Conservation (phyloP, 805 yeast species). For the Wickerhamomyces canadensis region DNA sequence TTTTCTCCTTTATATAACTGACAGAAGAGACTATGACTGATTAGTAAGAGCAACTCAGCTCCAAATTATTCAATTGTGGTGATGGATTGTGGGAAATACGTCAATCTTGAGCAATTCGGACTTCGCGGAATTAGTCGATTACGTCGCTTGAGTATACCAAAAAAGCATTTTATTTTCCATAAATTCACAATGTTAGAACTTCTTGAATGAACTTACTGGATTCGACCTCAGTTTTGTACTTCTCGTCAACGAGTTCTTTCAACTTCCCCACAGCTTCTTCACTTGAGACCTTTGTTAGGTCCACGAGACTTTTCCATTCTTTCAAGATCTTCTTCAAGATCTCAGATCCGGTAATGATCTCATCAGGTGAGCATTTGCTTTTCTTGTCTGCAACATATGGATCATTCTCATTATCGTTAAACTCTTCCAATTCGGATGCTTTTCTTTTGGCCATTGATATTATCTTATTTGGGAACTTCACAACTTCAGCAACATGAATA, state of each 20-base stretch:
- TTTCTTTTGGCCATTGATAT: slow-evolving; percentile 94
- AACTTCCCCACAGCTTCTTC: slow-evolving; percentile 37
- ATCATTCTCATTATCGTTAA: slow-evolving; percentile 35
- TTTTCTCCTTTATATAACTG: no score
- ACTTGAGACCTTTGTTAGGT: slow-evolving; percentile 18
- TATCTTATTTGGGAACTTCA: slow-evolving; percentile 85
- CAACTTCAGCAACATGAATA: slow-evolving; percentile 95
- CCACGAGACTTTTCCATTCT: slow-evolving; percentile 27
- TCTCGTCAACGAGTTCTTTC: slow-evolving; percentile 26
- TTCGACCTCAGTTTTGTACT: slow-evolving; percentile 22
- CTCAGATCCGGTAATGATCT: slow-evolving; percentile 50
- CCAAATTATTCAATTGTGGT: no score
- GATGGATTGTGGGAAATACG: no score
- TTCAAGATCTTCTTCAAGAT: slow-evolving; percentile 37
- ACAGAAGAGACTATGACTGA: no score
- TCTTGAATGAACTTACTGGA: slow-evolving; percentile 41
- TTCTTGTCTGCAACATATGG: slow-evolving; percentile 39
- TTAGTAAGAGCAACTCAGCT: no score
- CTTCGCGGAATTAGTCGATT: no score
- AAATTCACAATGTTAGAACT: slow-evolving; percentile 29
- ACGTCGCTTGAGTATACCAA: no score
- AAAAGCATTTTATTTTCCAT: no score
- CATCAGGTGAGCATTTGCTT: slow-evolving; percentile 45
- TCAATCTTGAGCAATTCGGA: no score
- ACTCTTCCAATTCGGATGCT: slow-evolving; percentile 79